These are phyloP conservation scores for Xylaria longipes DNA, from an alignment of 495 filamentous ascomycete genomes.

Conservation along the genomic window DNA sequence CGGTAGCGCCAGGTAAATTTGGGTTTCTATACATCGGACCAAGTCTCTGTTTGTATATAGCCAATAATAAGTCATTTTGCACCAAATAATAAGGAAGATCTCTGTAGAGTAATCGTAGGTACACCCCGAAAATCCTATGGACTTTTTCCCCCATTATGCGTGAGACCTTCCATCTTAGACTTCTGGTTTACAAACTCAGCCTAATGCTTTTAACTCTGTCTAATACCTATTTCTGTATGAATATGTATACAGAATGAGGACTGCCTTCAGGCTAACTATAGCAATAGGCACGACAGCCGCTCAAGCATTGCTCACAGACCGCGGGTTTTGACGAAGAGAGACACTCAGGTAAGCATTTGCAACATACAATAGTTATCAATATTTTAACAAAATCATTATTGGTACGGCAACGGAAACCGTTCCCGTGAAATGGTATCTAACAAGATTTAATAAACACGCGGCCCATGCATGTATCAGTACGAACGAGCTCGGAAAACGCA, in stretches of 20 bases:
- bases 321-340: not conserved
- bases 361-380: not conserved
- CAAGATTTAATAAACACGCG: not conserved
- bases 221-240: too few relatives aligned
- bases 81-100: too few relatives aligned
- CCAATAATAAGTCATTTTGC: not conserved
- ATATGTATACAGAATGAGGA: not conserved
- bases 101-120: too few relatives aligned
- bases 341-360: not conserved
- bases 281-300: not conserved
- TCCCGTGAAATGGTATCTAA: slow-evolving; percentile 13
- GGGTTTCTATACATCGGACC: not conserved
- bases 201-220: not conserved
- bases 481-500: slow-evolving; percentile 8
- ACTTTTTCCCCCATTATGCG: not conserved
- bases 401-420: not conserved
- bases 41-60: not conserved
- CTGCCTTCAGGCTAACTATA: not conserved
- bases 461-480: not conserved
- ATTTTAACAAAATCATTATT: not conserved
- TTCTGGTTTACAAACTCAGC: not conserved
- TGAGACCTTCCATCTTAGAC: not conserved
- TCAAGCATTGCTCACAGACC: not conserved
- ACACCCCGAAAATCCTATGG: not conserved
- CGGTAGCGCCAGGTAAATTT: not conserved